These are phyloP conservation scores for Limnomonas spitsbergensis DNA, from an alignment of 139 green algal genomes.

Conservation along the genomic window DNA sequence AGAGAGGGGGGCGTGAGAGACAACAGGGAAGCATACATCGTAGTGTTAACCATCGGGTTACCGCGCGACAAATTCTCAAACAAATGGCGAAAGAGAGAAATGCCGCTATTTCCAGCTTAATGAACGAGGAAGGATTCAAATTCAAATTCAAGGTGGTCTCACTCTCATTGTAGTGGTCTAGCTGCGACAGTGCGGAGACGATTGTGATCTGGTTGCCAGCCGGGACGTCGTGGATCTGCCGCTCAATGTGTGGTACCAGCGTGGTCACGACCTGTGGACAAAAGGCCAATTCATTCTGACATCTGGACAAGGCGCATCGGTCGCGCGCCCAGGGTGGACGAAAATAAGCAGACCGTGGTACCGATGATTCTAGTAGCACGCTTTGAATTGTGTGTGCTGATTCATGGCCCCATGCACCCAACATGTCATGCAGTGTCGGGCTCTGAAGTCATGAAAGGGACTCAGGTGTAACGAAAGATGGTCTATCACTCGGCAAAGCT, in stretches of 20 bases:
- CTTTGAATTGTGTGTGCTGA: background rate
- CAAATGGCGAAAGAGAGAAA: too few relatives aligned
- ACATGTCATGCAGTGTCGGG: background rate
- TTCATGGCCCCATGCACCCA: background rate
- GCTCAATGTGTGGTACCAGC: background rate
- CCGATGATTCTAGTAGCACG: background rate
- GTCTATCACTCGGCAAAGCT: too few relatives aligned
- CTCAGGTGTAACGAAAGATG: too few relatives aligned
- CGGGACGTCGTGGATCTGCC: background rate
- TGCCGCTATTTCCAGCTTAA: background rate
- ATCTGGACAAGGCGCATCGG: background rate
- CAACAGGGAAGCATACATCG: too few relatives aligned
- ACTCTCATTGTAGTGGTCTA: background rate
- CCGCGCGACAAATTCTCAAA: too few relatives aligned
- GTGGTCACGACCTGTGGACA: background rate
- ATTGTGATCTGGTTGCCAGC: background rate
- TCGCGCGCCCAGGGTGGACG: too few relatives aligned
- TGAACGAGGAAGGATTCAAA: background rate
- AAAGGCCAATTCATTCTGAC: too few relatives aligned
- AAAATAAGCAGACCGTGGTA: background rate
- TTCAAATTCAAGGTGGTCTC: background rate
- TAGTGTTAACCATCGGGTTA: too few relatives aligned
- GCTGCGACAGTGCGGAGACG: background rate
- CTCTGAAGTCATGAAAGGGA: background rate
- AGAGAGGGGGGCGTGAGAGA: background rate